Evolutionary conservation across 2,329 filamentous ascomycete genomes (phyloP).

Genomic region (Bipolaris zeicola): DNA sequence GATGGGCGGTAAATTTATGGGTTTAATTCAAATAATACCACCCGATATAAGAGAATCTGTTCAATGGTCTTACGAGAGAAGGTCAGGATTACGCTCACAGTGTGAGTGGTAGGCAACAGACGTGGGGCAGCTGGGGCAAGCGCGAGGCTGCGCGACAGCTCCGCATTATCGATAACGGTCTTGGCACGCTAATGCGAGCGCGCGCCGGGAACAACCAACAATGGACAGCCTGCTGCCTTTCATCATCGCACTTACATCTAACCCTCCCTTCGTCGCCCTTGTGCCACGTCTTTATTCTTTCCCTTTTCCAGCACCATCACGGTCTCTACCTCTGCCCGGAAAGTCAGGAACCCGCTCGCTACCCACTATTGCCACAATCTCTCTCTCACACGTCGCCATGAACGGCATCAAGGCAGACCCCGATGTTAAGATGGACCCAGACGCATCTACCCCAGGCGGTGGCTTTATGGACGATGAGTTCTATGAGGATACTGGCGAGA

Average conservation of each 20-base stretch:
- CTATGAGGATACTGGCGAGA: slow-evolving; percentile 53
- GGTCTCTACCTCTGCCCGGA: slow-evolving; percentile 3
- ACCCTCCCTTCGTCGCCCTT: slow-evolving; percentile 9
- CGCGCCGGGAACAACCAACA: slow-evolving; percentile 14
- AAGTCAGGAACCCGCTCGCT: neutral
- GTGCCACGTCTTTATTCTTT: slow-evolving; percentile 5
- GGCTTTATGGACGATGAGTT: slow-evolving; percentile 50
- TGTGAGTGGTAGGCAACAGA: slow-evolving; percentile 12
- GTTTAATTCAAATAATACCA: neutral
- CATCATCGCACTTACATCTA: slow-evolving; percentile 5
- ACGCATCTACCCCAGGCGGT: slow-evolving; percentile 33
- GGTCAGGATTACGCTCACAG: neutral
- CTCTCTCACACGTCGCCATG: slow-evolving; percentile 30
- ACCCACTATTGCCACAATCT: neutral
- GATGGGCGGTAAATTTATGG: neutral
- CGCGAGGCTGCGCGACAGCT: slow-evolving; percentile 3
- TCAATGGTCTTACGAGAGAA: neutral
- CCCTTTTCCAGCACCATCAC: neutral
- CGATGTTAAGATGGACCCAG: slow-evolving; percentile 43
- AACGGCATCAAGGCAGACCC: slow-evolving; percentile 51
- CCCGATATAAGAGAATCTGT: neutral
- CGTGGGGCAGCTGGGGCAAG: slow-evolving; percentile 13
- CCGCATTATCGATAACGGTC: slow-evolving; percentile 24
- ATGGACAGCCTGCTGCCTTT: slow-evolving; percentile 17
- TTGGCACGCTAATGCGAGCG: slow-evolving; percentile 28